Percentiles rank a stretch among this genome's conserved stretches.
Conservation (phyloP, 306 rosid species). For the Myrica gale region DNA sequence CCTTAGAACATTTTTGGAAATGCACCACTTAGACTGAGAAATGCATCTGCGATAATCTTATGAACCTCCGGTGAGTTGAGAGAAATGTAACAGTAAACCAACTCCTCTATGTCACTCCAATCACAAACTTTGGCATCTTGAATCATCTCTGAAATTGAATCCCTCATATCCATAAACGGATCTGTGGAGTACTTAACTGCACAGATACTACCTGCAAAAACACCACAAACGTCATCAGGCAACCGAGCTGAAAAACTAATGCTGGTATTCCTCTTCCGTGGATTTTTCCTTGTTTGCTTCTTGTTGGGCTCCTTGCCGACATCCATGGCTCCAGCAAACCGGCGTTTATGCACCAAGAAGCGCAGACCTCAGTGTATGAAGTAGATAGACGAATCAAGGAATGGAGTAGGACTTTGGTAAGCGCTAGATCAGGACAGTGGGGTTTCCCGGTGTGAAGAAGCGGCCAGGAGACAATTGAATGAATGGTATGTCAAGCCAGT, state of each 20-base stretch:
- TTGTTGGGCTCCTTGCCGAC: not conserved
- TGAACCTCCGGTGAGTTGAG: conserved; percentile 44
- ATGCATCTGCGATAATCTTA: conserved; percentile 33
- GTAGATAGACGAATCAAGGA: not conserved
- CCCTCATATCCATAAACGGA: conserved; percentile 29
- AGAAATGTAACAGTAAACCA: conserved; percentile 43
- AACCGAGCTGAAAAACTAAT: conserved; percentile 40
- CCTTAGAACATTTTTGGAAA: not conserved
- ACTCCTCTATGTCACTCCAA: conserved; percentile 45
- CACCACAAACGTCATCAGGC: conserved; percentile 42
- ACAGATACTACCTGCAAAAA: conserved; percentile 36
- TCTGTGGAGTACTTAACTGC: conserved; percentile 33
- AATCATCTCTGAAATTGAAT: conserved; percentile 43
- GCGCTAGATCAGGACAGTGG: not conserved
- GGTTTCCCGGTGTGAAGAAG: not conserved
- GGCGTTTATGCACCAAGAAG: not conserved
- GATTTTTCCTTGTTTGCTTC: conserved; percentile 3
- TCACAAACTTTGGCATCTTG: conserved; percentile 24
- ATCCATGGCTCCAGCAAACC: conserved; percentile 33
- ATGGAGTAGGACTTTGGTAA: not conserved
- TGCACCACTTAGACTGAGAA: conserved; percentile 22
- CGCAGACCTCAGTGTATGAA: not conserved
- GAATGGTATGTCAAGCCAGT: not conserved
- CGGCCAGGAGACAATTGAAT: not conserved
- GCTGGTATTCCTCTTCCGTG: conserved; percentile 22